phyloP scores from a whole-genome alignment of 441 rosid genomes.

The Brassica balearica region DNA sequence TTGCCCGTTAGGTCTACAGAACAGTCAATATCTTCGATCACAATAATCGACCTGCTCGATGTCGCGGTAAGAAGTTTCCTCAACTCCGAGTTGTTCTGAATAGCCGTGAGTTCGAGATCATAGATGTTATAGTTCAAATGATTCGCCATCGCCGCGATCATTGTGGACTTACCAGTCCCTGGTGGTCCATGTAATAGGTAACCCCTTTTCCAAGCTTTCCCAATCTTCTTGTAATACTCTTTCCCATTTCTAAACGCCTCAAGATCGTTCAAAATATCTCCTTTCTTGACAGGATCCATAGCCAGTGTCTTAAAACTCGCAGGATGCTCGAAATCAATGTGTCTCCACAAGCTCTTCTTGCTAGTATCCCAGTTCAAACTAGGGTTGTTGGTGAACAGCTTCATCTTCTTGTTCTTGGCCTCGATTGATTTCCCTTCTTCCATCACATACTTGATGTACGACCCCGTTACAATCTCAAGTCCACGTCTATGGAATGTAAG shows the following conservation, averaged over 20 bases:
- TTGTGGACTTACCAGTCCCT: neutral
- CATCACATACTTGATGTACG: conserved; percentile 38
- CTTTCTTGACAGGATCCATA: conserved; percentile 64
- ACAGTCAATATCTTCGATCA: conserved; percentile 73
- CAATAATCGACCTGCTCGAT: conserved; percentile 66
- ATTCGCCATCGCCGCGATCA: neutral
- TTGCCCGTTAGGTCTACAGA: conserved; percentile 76
- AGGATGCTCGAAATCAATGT: conserved; percentile 72
- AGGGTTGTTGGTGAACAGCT: conserved; percentile 47
- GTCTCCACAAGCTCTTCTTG: conserved; percentile 80
- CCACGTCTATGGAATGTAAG: conserved; percentile 46
- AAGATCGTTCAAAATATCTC: conserved; percentile 67
- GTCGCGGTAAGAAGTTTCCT: conserved; percentile 72
- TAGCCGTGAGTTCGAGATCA: neutral
- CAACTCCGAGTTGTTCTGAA: conserved; percentile 56
- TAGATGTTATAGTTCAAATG: neutral
- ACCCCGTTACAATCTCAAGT: conserved; percentile 21
- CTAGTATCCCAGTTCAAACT: conserved; percentile 29
- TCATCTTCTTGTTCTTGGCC: conserved; percentile 45
- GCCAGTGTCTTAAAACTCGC: conserved; percentile 62
- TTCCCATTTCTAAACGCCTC: conserved; percentile 60
- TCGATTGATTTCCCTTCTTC: conserved; percentile 43
- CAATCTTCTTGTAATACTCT: conserved; percentile 70
- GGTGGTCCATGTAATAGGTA: conserved; percentile 47
- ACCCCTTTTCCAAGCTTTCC: conserved; percentile 80